These are phyloP conservation scores for Ziziphus jujuba DNA, from an alignment of 306 rosid genomes.

Conservation along the genomic window DNA sequence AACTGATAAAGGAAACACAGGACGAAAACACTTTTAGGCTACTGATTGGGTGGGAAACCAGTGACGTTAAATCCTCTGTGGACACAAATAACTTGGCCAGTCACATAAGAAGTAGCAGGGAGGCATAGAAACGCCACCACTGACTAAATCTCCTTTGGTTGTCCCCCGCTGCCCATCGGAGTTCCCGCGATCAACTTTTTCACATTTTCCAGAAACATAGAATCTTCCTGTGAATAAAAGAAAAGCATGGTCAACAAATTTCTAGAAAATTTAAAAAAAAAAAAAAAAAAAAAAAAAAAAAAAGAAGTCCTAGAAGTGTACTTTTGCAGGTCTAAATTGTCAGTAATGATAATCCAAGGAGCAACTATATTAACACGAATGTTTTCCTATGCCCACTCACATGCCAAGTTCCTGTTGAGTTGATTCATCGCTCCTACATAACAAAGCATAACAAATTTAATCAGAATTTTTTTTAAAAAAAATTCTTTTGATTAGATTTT, in stretches of 20 bases:
- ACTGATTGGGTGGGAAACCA: constrained; percentile 9
- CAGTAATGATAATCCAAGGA: constrained; percentile 38
- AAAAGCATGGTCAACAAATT: too few species aligned
- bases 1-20: too few species aligned
- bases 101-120: constrained; percentile 49
- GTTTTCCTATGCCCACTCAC: constrained; percentile 71
- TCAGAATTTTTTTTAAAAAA: too few species aligned
- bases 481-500: too few species aligned
- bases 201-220: background rate
- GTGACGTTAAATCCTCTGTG: constrained; percentile 47
- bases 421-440: constrained; percentile 60
- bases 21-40: too few species aligned
- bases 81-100: constrained; percentile 40
- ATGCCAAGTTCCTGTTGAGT: constrained; percentile 54
- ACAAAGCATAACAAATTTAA: too few species aligned
- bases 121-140: constrained; percentile 60
- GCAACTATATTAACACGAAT: constrained; percentile 54
- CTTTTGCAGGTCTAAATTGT: constrained; percentile 3
- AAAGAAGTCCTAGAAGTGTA: background rate
- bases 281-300: background rate
- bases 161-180: constrained; percentile 30
- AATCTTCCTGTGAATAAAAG: background rate
- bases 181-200: constrained; percentile 13
- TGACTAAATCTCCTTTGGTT: constrained; percentile 42
- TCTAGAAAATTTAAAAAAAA: background rate